Base-by-base conservation (phyloP, 306 rosid genomes). In the Acacia crassicarpa region DNA sequence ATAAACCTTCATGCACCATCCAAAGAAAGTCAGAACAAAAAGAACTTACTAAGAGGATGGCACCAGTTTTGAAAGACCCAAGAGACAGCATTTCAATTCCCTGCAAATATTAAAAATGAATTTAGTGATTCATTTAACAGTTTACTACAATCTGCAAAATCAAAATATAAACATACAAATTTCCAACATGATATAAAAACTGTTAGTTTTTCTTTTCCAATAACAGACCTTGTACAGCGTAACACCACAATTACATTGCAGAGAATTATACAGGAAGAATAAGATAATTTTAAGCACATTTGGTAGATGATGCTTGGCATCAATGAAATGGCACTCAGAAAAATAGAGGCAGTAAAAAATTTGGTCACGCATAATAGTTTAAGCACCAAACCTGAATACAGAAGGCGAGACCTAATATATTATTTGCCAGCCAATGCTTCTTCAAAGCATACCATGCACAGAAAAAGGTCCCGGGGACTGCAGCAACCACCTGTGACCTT, bases 31-130 rank as follows among this genome's bases (percentile, higher is more conserved):
- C 53, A 51, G 38, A 14, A 46, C 19, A 45, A 62, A 62, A 69
- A 45, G 62, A 69, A 80, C 92, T 88, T 90, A 96, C 99, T 96
- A 96, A 92, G 41, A 96, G 98, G 82, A 92, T 96, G 83, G 94
- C 98, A 72, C 99, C 98, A 53, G 99, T 93, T 91, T 93, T 96
- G 87, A 96, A 96, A 79, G 99, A 96, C 54, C 99, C 99, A 69
- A 96, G 95, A 86, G 99, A 96, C 74, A 96, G 98, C 99, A 96
- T 93, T 92, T 96, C 99, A 78, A 93, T 93, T 86, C 99, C 99
- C 99, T 95, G 93, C 43, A 88, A 77, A 75, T 25, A 32, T 85
- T 59, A 69, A 78, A 65, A 62, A 80, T 27, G 74, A 41, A 82
- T 30, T 33, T 51, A 16, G 32, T 45, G 35, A 78, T 38, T 83